These are phyloP conservation scores for Plantago ovata DNA, from an alignment of 257 asterid genomes.

Conservation along the genomic window DNA sequence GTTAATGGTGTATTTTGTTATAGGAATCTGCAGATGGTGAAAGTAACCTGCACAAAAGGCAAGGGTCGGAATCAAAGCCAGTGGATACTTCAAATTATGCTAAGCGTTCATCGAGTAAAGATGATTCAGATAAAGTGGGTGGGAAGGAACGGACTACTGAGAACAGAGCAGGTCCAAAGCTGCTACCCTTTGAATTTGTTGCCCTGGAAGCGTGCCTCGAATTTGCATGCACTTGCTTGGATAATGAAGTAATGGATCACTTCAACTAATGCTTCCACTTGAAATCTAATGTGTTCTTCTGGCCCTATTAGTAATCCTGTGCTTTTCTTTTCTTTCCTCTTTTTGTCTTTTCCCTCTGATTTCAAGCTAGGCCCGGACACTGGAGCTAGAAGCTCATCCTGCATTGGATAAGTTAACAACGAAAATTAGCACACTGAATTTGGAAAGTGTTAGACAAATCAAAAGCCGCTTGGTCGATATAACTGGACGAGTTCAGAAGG, in stretches of 20 bases:
- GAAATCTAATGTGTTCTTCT: background rate
- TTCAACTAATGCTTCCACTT: background rate
- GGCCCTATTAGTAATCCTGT: background rate
- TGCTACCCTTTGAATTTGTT: conserved; percentile 84
- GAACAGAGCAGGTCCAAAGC: conserved; percentile 50
- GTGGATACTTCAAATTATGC: conserved; percentile 24
- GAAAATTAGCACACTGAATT: conserved; percentile 71
- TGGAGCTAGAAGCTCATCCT: conserved; percentile 84
- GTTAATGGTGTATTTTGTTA: conserved; percentile 7
- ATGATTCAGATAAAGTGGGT: conserved; percentile 34
- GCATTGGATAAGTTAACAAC: conserved; percentile 75
- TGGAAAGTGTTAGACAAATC: conserved; percentile 80
- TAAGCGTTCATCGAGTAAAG: conserved; percentile 25
- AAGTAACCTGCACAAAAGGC: conserved; percentile 44
- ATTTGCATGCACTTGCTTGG: conserved; percentile 87
- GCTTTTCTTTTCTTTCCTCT: background rate
- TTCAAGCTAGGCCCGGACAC: conserved; percentile 49
- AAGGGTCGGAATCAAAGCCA: conserved; percentile 37
- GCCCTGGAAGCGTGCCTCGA: conserved; percentile 89
- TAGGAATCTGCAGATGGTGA: conserved; percentile 60
- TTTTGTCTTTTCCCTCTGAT: background rate
- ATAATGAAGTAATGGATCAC: conserved; percentile 46
- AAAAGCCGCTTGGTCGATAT: conserved; percentile 84
- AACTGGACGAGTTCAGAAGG: conserved; percentile 91
- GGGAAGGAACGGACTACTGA: conserved; percentile 37